Percentiles rank a stretch among this genome's conserved stretches.
These are phyloP conservation scores for Tulasnella sp. DNA, from an alignment of 768 basidiomycete genomes.

Conservation along the genomic window DNA sequence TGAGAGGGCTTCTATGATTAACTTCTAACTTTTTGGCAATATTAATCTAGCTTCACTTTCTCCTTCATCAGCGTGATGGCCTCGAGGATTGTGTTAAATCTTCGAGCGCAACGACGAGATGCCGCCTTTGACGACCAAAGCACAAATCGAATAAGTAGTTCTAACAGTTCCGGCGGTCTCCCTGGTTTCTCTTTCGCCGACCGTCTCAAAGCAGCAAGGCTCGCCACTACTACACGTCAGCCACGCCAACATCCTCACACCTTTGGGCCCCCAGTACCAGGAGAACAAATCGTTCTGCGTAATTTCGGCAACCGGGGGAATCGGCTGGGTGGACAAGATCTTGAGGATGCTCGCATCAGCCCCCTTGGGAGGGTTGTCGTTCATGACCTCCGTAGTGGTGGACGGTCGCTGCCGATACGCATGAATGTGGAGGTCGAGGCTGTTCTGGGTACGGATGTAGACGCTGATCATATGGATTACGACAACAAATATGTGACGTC, in stretches of 20 bases:
- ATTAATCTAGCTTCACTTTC: background rate
- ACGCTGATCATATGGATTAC: background rate
- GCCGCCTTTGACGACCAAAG: background rate
- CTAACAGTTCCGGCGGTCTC: background rate
- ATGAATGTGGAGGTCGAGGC: background rate
- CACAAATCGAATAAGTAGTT: background rate
- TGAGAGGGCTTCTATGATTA: background rate
- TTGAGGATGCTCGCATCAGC: no score
- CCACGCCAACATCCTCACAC: background rate
- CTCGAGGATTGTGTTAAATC: constrained; percentile 1
- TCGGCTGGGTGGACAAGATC: background rate
- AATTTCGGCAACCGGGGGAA: background rate
- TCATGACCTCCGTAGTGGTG: no score
- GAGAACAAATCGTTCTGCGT: background rate
- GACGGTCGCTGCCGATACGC: no score
- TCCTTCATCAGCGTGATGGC: background rate
- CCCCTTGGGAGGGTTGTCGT: no score
- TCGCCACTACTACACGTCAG: background rate
- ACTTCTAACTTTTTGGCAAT: no score
- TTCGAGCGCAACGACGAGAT: background rate
- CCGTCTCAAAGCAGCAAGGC: background rate
- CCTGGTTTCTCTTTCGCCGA: background rate
- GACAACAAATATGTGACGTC: background rate
- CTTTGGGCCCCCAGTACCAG: background rate
- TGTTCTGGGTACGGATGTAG: background rate